These are phyloP conservation scores for Paecilomyces niveus DNA, from an alignment of 2,329 filamentous ascomycete species.

Conservation along the genomic window DNA sequence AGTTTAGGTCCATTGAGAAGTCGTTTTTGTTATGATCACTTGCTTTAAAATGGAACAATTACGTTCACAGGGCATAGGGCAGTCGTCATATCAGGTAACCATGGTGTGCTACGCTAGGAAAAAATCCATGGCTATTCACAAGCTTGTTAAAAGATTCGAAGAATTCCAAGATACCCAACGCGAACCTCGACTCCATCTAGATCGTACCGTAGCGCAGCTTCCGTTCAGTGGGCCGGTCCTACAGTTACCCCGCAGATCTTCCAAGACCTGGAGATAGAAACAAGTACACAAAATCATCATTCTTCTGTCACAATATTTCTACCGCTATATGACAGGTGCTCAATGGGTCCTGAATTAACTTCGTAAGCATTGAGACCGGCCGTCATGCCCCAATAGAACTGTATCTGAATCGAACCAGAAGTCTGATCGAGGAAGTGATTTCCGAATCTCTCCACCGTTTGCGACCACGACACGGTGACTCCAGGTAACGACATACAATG, in stretches of 20 bases:
- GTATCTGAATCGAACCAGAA: neutral
- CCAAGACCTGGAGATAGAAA: neutral
- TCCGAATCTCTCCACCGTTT: neutral
- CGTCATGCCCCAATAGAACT: neutral
- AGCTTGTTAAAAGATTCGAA: too few species aligned
- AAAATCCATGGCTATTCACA: too few species aligned
- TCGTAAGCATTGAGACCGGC: neutral
- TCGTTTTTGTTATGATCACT: too few species aligned
- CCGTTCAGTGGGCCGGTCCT: too few species aligned
- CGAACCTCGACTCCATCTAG: too few species aligned
- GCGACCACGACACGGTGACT: neutral
- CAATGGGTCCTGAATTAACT: neutral
- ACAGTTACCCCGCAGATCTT: neutral
- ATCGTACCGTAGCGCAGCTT: too few species aligned
- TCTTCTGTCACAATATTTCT: neutral
- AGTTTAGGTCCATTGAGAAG: neutral
- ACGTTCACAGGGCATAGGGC: too few species aligned
- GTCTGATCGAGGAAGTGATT: neutral
- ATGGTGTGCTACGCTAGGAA: too few species aligned
- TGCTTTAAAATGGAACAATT: neutral
- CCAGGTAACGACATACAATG: neutral
- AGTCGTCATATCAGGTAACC: too few species aligned
- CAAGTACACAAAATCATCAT: neutral
- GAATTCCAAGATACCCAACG: too few species aligned
- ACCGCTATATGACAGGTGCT: neutral